Conservation (phyloP, 2,329 filamentous ascomycete genomes). For the Bretziella fagacearum region DNA sequence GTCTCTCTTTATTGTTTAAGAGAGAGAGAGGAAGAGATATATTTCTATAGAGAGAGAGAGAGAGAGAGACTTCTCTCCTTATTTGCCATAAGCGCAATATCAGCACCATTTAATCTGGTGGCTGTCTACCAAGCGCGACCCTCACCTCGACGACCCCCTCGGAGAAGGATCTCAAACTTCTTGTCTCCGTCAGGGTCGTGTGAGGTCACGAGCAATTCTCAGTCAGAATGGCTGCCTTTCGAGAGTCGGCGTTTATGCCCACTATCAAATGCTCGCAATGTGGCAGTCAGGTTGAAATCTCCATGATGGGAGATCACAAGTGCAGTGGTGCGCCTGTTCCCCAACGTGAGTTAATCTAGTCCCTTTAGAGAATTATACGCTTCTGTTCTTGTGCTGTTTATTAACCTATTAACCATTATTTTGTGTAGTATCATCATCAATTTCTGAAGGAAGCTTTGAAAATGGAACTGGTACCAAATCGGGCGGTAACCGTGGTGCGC, state of each 20-base stretch:
- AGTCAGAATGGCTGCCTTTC: constrained; percentile 23
- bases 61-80: not conserved
- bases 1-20: not conserved
- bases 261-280: constrained; percentile 80
- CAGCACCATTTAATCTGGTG: not conserved
- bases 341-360: constrained; percentile 13
- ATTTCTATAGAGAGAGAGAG: not conserved
- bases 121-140: not conserved
- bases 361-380: not conserved
- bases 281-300: constrained; percentile 61
- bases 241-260: constrained; percentile 56
- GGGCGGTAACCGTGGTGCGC: constrained; percentile 16
- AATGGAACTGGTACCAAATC: not conserved
- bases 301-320: constrained; percentile 69
- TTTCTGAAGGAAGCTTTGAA: constrained; percentile 10
- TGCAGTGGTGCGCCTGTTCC: constrained; percentile 27
- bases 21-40: not conserved
- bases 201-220: not conserved
- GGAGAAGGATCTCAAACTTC: not conserved
- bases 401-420: not conserved
- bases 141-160: not conserved
- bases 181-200: not conserved
- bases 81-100: not conserved
- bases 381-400: not conserved
- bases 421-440: constrained; percentile 6